Base-by-base conservation (phyloP, 1,284 basidiomycete species). In the Cryptococcus sp. region DNA sequence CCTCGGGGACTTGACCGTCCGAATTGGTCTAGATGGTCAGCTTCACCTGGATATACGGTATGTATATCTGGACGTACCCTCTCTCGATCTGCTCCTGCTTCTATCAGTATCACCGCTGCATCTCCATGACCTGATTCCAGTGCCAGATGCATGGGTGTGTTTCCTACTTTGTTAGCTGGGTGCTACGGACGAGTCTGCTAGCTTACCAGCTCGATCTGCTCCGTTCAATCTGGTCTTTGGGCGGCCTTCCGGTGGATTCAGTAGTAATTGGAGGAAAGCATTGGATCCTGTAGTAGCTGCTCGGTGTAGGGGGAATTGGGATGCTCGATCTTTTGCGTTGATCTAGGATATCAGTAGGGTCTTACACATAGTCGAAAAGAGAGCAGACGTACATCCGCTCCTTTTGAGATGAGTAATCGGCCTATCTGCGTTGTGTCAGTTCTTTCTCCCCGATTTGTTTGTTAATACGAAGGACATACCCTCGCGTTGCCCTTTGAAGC, bases 111-210 rank as follows among this genome's bases (percentile, higher is more conserved):
- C 1, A 92, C 89, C 5, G 92, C 93, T 5, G 86, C 88, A 72
- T 90, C 87, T 32, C 89, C 93, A 69, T 96, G 89, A 6, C 86
- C 93, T 55, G 88, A 92, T 71, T 97, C 93, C 84, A 97, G 86
- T 5, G 93, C 92, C 44, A 97, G 84, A 80, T 97, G 93, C n/a
- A 97, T 79, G 1, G 93, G 90, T 0, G 93, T 95, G 71, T 96
- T 94, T 47, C 92, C 92, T 88, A 13, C 30, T 53, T 41, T 50
- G 52, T 55, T 38, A 55, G 50, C 42, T 44, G 23, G 13, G 31
- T 14, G 14, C 37, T 50, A 11, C 13, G 7, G 34, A 36, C 14
- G 34, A 8, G 11, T 14, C 34, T 43, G 14, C 34, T 30, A 44
- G 75, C 80, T 70, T 71, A 89, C 90, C 89, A 44, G 90, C 82